Evolutionary conservation across 1,284 basidiomycete species (phyloP).

Genomic region (Neolentinus lepideus): DNA sequence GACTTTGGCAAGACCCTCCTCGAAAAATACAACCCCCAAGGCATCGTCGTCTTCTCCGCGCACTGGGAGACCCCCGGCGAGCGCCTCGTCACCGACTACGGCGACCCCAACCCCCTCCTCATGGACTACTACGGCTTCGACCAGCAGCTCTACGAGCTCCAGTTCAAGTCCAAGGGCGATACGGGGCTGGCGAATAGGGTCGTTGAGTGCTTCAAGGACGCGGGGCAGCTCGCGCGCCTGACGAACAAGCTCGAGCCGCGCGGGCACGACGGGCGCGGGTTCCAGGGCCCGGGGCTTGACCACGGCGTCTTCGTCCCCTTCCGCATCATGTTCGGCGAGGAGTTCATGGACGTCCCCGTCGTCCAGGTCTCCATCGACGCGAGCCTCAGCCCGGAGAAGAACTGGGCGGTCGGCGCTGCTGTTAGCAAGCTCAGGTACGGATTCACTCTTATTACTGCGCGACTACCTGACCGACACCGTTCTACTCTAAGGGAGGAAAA

Average conservation of each 20-base stretch:
- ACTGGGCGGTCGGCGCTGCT: slow-evolving; percentile 62
- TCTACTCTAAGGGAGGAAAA: slow-evolving; percentile 48
- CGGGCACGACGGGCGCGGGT: slow-evolving; percentile 64
- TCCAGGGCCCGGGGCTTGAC: slow-evolving; percentile 50
- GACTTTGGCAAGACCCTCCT: slow-evolving; percentile 64
- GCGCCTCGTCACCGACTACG: slow-evolving; percentile 64
- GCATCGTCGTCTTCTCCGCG: slow-evolving; percentile 73
- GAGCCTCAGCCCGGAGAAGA: slow-evolving; percentile 48
- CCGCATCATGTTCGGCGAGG: slow-evolving; percentile 67
- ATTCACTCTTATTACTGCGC: slow-evolving; percentile 3
- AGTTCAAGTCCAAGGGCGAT: slow-evolving; percentile 63
- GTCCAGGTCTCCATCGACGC: slow-evolving; percentile 67
- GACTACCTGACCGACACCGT: neutral
- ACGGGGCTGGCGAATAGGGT: slow-evolving; percentile 45
- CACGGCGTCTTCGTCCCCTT: slow-evolving; percentile 77
- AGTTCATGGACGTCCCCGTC: slow-evolving; percentile 51
- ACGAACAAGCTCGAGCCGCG: slow-evolving; percentile 44
- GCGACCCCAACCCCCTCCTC: slow-evolving; percentile 62
- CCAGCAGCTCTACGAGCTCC: slow-evolving; percentile 48
- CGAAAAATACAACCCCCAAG: slow-evolving; percentile 66
- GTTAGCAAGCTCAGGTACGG: slow-evolving; percentile 47
- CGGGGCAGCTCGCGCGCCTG: slow-evolving; percentile 48
- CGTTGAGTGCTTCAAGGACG: slow-evolving; percentile 52
- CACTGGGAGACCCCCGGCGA: slow-evolving; percentile 67
- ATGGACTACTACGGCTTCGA: slow-evolving; percentile 71